These are phyloP conservation scores for Melampsora larici-populina DNA, from an alignment of 1,284 basidiomycete genomes.

Conservation along the genomic window DNA sequence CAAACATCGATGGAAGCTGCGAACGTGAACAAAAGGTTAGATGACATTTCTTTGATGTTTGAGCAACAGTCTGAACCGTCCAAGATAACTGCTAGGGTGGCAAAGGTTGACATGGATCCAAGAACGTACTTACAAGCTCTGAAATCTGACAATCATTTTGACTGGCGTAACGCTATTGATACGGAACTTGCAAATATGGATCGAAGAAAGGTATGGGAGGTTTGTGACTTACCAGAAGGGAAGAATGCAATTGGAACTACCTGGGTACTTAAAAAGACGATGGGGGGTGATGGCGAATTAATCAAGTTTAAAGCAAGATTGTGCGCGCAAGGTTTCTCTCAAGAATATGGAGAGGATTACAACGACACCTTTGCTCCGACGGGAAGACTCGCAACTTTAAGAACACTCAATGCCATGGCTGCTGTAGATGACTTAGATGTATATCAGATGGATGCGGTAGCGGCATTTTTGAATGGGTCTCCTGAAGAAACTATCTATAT, in stretches of 20 bases:
- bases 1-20: too few species aligned
- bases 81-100: background rate
- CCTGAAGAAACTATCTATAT: too few species aligned
- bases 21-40: too few species aligned
- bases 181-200: slow-evolving; percentile 13
- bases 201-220: background rate
- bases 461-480: too few species aligned
- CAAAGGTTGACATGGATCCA: too few species aligned
- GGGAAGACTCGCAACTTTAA: background rate
- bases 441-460: too few species aligned
- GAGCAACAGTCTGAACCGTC: too few species aligned
- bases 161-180: slow-evolving; percentile 12
- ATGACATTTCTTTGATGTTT: too few species aligned
- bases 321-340: slow-evolving; percentile 4
- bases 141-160: background rate
- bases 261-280: slow-evolving; percentile 10
- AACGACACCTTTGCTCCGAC: slow-evolving; percentile 19
- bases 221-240: background rate
- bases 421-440: too few species aligned
- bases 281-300: background rate
- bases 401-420: background rate
- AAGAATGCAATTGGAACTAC: slow-evolving; percentile 1
- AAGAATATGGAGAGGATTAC: slow-evolving; percentile 13
- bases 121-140: slow-evolving; percentile 10
- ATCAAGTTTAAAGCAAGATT: background rate